Evolutionary conservation across 139 green algal species (phyloP).

Genomic region (Desmodesmus armatus): DNA sequence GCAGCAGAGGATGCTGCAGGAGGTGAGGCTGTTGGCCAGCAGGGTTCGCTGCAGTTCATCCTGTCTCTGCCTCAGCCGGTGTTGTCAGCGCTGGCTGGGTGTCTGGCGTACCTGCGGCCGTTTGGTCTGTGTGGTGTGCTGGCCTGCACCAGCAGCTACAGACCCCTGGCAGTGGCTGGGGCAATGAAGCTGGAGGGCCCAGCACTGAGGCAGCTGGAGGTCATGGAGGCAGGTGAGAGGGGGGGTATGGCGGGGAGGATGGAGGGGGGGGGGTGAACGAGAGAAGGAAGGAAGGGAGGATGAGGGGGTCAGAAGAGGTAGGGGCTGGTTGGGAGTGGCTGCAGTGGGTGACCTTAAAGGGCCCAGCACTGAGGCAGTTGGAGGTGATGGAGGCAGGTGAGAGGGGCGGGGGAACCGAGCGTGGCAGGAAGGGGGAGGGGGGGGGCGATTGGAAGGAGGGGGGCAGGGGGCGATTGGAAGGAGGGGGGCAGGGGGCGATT

Average conservation of each 20-base stretch:
- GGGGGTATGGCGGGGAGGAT: no score
- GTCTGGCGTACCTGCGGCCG: slow-evolving; percentile 70
- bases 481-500: no score
- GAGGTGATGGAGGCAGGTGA: slow-evolving; percentile 58
- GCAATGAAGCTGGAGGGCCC: slow-evolving; percentile 71
- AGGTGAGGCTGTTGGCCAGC: no score
- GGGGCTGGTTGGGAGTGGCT: slow-evolving; percentile 28
- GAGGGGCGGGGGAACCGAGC: no score
- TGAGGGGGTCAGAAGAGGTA: no score
- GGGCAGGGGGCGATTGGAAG: no score
- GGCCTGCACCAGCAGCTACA: slow-evolving; percentile 44
- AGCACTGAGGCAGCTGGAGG: slow-evolving; percentile 73
- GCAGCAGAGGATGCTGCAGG: no score
- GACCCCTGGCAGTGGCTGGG: slow-evolving; percentile 25
- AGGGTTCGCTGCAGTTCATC: slow-evolving; percentile 31
- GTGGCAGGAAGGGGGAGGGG: no score
- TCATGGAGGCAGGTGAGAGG: slow-evolving; percentile 43
- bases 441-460: no score
- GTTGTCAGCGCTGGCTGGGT: slow-evolving; percentile 66
- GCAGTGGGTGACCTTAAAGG: slow-evolving; percentile 64
- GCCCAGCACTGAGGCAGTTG: slow-evolving; percentile 74
- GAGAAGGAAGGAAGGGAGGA: no score
- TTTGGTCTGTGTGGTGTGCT: slow-evolving; percentile 81
- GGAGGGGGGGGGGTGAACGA: no score
- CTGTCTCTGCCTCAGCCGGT: slow-evolving; percentile 67